Conservation (phyloP, 805 yeast species). For the Zygosaccharomyces lentus region DNA sequence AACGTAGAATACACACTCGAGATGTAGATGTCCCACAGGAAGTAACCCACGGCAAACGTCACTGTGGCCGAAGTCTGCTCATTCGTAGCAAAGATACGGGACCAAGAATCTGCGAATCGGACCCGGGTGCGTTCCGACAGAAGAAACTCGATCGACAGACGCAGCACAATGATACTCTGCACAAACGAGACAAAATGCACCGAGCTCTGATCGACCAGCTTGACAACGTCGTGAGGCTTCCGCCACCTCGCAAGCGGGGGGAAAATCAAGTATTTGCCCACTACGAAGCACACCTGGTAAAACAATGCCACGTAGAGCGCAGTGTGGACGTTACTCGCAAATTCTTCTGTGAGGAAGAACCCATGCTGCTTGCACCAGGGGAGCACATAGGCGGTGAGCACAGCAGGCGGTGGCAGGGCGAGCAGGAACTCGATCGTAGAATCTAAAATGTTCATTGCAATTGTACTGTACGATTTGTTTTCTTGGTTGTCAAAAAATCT, state of each 20-base stretch:
- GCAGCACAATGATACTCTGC: constrained; percentile 66
- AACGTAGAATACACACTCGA: constrained; percentile 56
- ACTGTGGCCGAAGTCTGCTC: constrained; percentile 29
- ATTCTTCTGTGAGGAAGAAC: constrained; percentile 20
- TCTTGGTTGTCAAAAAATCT: neutral
- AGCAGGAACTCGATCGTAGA: constrained; percentile 15
- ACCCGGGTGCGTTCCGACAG: constrained; percentile 11
- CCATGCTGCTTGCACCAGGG: constrained; percentile 16
- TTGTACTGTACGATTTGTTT: neutral
- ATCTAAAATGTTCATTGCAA: constrained; percentile 1
- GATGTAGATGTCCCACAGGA: constrained; percentile 74
- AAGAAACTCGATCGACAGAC: constrained; percentile 32
- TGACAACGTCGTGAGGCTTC: constrained; percentile 13
- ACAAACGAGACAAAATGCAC: constrained; percentile 78
- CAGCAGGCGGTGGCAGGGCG: constrained; percentile 18
- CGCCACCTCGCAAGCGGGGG: constrained; percentile 23
- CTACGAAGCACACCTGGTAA: constrained; percentile 30
- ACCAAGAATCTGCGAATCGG: constrained; percentile 18
- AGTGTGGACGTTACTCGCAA: constrained; percentile 29
- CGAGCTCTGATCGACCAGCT: constrained; percentile 28
- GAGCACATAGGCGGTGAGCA: constrained; percentile 13
- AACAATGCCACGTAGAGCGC: constrained; percentile 29
- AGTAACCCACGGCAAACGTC: constrained; percentile 63
- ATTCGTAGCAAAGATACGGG: constrained; percentile 27
- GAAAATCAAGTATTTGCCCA: constrained; percentile 28